A percentile compares a stretch with the other conserved stretches of the same genome.
Conservation (phyloP, 2,329 filamentous ascomycete genomes). For the Emericellopsis atlantica region DNA sequence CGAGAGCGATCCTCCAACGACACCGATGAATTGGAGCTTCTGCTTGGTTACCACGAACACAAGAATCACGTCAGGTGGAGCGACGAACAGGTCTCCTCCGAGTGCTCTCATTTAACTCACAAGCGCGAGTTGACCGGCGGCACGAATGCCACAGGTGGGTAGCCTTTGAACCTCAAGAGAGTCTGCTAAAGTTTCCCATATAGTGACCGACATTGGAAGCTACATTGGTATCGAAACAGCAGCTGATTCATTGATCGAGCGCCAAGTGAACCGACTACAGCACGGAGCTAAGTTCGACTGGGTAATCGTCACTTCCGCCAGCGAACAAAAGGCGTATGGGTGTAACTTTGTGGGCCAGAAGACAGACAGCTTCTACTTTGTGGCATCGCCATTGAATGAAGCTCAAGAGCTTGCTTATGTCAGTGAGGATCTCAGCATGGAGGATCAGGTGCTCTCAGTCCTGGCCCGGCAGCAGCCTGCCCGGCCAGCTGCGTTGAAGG, state of each 20-base stretch:
- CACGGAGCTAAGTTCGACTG: slow-evolving; percentile 35
- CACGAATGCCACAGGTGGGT: no score
- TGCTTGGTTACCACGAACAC: no score
- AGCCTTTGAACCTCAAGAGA: no score
- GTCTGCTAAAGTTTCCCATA: no score
- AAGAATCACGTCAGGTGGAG: no score
- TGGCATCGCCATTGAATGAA: slow-evolving; percentile 29
- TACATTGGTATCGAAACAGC: slow-evolving; percentile 13
- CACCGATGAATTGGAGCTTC: no score
- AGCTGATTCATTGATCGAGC: slow-evolving; percentile 10
- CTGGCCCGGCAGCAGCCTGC: neutral
- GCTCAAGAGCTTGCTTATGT: neutral
- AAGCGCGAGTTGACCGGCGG: no score
- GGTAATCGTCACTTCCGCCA: slow-evolving; percentile 25
- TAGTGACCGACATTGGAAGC: neutral
- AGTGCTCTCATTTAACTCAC: no score
- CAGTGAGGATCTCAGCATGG: neutral
- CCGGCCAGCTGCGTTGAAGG: slow-evolving; percentile 11
- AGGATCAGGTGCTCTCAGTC: neutral
- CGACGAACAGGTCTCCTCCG: no score
- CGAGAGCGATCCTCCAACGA: no score
- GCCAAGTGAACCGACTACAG: slow-evolving; percentile 27
- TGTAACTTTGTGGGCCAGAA: slow-evolving; percentile 24
- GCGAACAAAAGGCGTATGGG: slow-evolving; percentile 12
- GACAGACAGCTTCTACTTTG: slow-evolving; percentile 26